Base-by-base conservation (phyloP, 1,139 yeast genomes). In the Scheffersomyces stambukii region DNA sequence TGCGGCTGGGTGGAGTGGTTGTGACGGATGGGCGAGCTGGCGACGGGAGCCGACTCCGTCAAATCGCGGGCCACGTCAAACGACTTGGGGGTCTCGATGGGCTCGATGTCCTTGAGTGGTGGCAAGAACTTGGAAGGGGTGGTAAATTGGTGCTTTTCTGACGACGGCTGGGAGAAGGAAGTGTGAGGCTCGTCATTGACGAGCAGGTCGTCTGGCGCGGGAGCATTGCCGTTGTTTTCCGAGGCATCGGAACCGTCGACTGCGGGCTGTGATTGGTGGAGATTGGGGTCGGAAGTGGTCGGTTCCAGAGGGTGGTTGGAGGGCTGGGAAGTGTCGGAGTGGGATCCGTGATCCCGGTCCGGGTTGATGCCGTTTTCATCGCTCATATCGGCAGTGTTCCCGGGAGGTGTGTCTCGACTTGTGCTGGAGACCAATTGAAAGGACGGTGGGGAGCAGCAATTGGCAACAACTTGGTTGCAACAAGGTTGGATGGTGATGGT, bases 91-190 rank as follows among this genome's bases (percentile, higher is more conserved):
- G 74, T 67, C 6, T 50, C 54, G 19, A 67, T 65, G 9, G 49
- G 45, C 27, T 66, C 73, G 13, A 65, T 64, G 30, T 66, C 72
- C 43, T 66, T 67, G 19, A 66, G 46, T 5, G 72, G 60, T 3
- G 72, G 72, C 17, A 67, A 49, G 11, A 57, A 48, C 38, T 66
- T 66, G 49, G 61, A 62, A 1, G 72, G 72, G 7, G 72, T 65
- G n/a, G 66, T 52, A 35, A 60, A 60, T 23, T 49, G 55, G 8
- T 23, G 29, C 28, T 44, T 46, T 16, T 28, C 31, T 13, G 30
- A 35, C 2, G 32, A 23, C 16, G 36, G 36, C 29, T 33, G 45
- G 20, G 40, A 24, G 23, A 39, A 37, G 3, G 43, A 40, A 4
- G 44, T 40, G 28, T 40, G 41, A 5, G 40, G 42, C 10, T 40